Percentiles rank a stretch among this genome's conserved stretches.
phyloP scores from a whole-genome alignment of 139 green algal species.

The Tetraselmis chui region DNA sequence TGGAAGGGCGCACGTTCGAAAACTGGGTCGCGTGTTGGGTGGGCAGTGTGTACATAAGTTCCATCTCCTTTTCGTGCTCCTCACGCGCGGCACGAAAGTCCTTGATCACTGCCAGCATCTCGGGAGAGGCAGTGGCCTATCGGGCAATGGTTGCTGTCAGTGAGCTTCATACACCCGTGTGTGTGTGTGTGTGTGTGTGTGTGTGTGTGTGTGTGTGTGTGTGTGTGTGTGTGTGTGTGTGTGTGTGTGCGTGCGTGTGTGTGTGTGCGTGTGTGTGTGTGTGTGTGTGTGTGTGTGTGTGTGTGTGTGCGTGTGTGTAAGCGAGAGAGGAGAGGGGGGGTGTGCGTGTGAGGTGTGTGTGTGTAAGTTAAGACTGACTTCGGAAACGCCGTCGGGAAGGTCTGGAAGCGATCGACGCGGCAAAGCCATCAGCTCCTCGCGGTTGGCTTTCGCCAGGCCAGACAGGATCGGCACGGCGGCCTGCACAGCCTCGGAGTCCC shows the following conservation, averaged over 20 bases:
- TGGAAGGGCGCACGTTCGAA: not conserved
- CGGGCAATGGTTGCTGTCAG: too few relatives aligned
- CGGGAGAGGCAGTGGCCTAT: constrained; percentile 3
- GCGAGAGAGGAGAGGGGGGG: not conserved
- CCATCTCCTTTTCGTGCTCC: constrained; percentile 32
- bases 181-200: too few relatives aligned
- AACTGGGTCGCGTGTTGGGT: constrained; percentile 14
- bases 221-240: too few relatives aligned
- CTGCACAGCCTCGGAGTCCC: constrained; percentile 44
- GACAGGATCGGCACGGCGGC: constrained; percentile 57
- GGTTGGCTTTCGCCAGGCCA: constrained; percentile 53
- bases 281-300: too few relatives aligned
- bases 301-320: too few relatives aligned
- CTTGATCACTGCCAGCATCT: constrained; percentile 14
- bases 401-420: not conserved
- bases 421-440: constrained; percentile 57
- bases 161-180: too few relatives aligned
- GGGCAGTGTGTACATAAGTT: constrained; percentile 24
- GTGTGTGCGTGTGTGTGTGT: too few relatives aligned
- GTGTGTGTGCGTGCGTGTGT: too few relatives aligned
- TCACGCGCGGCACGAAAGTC: constrained; percentile 18
- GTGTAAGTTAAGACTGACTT: not conserved
- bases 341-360: too few relatives aligned
- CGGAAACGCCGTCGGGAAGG: not conserved
- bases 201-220: too few relatives aligned